These are phyloP conservation scores for Aspergillus alliaceus DNA, from an alignment of 2,329 filamentous ascomycete species.

Conservation along the genomic window DNA sequence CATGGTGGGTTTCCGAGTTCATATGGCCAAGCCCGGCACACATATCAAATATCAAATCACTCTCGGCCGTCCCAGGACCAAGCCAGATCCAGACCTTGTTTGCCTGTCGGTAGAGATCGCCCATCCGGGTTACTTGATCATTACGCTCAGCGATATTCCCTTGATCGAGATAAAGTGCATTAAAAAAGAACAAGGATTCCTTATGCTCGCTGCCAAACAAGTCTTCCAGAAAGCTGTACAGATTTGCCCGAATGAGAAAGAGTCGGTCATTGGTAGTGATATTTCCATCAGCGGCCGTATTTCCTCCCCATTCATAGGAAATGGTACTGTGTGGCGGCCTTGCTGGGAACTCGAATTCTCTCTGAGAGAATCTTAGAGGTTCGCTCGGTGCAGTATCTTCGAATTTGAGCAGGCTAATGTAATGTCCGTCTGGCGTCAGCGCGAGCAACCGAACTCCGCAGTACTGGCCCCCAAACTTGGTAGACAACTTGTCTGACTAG, in stretches of 20 bases:
- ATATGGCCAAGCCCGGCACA: too few relatives aligned
- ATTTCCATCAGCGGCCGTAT: background rate
- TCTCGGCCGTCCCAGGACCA: background rate
- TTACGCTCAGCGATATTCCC: background rate
- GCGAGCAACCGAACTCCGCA: too few relatives aligned
- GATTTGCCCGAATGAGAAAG: background rate
- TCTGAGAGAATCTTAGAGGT: background rate
- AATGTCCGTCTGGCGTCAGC: background rate
- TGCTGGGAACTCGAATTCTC: background rate
- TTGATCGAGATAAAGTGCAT: background rate
- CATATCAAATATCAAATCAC: background rate
- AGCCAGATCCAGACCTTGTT: background rate
- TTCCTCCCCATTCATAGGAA: background rate
- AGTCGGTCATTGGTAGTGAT: background rate
- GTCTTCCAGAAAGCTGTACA: background rate
- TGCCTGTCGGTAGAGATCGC: background rate
- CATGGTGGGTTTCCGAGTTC: too few relatives aligned
- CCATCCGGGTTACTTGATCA: background rate
- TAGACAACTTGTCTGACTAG: too few relatives aligned
- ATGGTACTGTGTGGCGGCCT: background rate
- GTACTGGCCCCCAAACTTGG: too few relatives aligned
- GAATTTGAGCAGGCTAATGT: background rate
- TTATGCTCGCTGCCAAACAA: background rate
- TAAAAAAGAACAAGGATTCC: background rate
- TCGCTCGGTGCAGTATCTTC: background rate